Evolutionary conservation across 306 rosid species (phyloP).

Genomic region (Vigna radiata): DNA sequence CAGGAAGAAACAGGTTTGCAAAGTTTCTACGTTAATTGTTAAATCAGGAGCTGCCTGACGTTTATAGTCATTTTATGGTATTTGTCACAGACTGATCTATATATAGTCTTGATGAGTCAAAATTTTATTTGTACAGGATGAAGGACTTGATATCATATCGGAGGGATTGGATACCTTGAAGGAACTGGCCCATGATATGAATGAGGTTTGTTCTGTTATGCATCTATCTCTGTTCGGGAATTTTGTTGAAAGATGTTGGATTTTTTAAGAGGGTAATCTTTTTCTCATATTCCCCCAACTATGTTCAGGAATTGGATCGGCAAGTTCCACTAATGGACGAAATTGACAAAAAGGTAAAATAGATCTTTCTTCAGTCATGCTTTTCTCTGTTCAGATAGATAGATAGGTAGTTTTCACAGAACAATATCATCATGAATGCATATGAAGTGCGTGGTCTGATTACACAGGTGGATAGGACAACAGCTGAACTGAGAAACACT

Average conservation of each 20-base stretch:
- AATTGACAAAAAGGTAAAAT: conserved; percentile 76
- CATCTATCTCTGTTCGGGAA: conserved; percentile 16
- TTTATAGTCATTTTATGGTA: conserved; percentile 25
- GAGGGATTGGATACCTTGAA: conserved; percentile 84
- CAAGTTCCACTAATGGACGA: conserved; percentile 93
- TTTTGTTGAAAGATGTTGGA: conserved; percentile 22
- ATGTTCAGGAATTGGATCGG: conserved; percentile 81
- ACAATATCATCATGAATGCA: conserved; percentile 17
- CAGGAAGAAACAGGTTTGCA: conserved; percentile 80
- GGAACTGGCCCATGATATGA: conserved; percentile 82
- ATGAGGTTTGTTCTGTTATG: conserved; percentile 69
- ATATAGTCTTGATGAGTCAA: conserved; percentile 19
- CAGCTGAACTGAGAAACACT: conserved; percentile 67
- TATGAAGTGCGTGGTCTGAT: conserved; percentile 34
- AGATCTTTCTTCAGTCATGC: neutral
- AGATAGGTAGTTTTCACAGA: conserved; percentile 19
- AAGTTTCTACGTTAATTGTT: conserved; percentile 25
- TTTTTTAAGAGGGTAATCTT: conserved; percentile 33
- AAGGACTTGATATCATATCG: conserved; percentile 92
- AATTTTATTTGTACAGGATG: conserved; percentile 61
- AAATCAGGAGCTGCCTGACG: conserved; percentile 5
- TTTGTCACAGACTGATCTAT: neutral
- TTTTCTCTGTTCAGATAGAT: conserved; percentile 22
- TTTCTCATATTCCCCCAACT: conserved; percentile 23
- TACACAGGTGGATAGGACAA: conserved; percentile 72